These are phyloP conservation scores for Mucor irregularis DNA, from an alignment of 371 early-diverging fungal species.

Conservation along the genomic window DNA sequence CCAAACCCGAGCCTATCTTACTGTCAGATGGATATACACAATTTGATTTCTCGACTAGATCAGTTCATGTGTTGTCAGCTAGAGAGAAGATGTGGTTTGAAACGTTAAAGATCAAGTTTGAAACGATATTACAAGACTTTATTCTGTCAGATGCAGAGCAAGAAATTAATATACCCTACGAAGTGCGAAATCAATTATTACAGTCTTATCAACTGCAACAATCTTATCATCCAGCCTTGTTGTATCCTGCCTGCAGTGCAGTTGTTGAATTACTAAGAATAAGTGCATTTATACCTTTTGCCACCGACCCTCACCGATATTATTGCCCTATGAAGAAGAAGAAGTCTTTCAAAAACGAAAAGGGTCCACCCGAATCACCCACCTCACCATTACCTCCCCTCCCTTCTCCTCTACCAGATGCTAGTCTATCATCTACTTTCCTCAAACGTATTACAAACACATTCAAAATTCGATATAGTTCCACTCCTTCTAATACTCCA, in stretches of 20 bases:
- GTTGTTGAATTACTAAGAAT: constrained; percentile 39
- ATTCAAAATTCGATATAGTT: constrained; percentile 2
- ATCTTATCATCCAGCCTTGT: constrained; percentile 36
- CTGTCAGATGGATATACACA: constrained; percentile 1
- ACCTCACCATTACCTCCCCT: background rate
- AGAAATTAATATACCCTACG: constrained; percentile 46
- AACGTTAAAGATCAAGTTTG: constrained; percentile 27
- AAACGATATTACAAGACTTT: constrained; percentile 28
- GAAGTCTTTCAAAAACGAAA: background rate
- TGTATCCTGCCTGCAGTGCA: constrained; percentile 32
- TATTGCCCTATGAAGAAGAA: constrained; percentile 2
- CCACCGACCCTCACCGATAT: constrained; percentile 27
- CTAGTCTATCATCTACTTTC: background rate
- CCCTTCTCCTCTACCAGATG: background rate
- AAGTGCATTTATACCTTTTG: constrained; percentile 46
- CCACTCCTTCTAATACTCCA: background rate
- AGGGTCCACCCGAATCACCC: background rate
- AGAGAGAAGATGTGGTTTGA: constrained; percentile 28
- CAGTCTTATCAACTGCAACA: constrained; percentile 22
- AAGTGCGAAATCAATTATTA: constrained; percentile 32
- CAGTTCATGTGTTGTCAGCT: constrained; percentile 10
- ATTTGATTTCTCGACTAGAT: constrained; percentile 18
- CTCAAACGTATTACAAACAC: constrained; percentile 9
- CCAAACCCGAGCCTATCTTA: background rate
- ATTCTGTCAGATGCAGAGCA: constrained; percentile 36